phyloP scores from a whole-genome alignment of 1,139 yeast genomes.

The Geotrichum restrictum region DNA sequence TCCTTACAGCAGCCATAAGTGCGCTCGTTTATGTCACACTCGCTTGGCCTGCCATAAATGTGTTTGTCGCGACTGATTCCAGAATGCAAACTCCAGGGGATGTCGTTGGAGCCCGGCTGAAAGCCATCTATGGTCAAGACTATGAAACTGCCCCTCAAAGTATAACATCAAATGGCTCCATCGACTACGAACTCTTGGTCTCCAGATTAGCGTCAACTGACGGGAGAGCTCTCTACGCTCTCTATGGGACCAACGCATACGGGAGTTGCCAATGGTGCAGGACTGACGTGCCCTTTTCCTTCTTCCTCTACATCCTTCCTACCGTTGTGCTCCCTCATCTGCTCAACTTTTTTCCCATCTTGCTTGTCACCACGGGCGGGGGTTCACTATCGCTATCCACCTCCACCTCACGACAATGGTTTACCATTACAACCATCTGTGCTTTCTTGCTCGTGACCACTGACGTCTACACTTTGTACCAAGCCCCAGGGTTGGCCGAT shows the following conservation, averaged over 20 bases:
- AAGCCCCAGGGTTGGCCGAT: conserved; percentile 16
- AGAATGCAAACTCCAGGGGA: conserved; percentile 28
- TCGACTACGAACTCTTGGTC: conserved; percentile 23
- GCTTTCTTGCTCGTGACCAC: conserved; percentile 7
- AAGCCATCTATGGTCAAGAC: conserved; percentile 18
- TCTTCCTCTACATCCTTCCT: conserved; percentile 27
- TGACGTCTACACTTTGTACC: conserved; percentile 6
- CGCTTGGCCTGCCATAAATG: conserved; percentile 19
- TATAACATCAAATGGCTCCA: not conserved
- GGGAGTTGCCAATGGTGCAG: conserved; percentile 31
- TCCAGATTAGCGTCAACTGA: conserved; percentile 24
- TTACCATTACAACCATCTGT: conserved; percentile 13
- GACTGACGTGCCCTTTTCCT: conserved; percentile 22
- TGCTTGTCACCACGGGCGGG: conserved; percentile 25
- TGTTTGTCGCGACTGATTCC: conserved; percentile 25
- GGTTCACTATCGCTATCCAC: conserved; percentile 15
- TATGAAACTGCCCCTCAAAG: conserved; percentile 10
- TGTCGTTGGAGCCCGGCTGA: conserved; percentile 25
- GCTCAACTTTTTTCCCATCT: conserved; percentile 23
- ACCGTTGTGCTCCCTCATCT: conserved; percentile 27
- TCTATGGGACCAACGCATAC: conserved; percentile 29
- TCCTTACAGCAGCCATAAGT: not conserved
- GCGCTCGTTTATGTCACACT: not conserved
- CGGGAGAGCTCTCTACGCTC: conserved; percentile 28
- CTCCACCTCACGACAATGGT: conserved; percentile 24